phyloP scores from a whole-genome alignment of 2,329 filamentous ascomycete genomes.

The Hirsutella thompsonii region DNA sequence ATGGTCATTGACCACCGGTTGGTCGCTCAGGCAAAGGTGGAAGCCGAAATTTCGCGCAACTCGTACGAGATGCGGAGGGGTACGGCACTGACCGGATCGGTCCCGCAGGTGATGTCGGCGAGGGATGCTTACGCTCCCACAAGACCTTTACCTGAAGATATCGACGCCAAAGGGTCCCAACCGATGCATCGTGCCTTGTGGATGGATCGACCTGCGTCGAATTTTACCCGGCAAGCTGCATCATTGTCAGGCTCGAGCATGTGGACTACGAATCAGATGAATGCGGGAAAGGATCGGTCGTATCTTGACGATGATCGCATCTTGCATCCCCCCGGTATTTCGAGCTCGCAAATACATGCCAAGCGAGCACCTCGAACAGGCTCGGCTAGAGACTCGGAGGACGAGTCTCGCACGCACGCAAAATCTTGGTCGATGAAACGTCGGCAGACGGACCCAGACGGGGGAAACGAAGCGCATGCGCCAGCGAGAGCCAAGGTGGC shows the following conservation, averaged over 20 bases:
- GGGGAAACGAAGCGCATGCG: background rate
- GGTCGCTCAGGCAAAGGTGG: conserved; percentile 36
- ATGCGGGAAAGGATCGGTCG: no score
- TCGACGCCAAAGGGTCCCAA: background rate
- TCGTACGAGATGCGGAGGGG: conserved; percentile 1
- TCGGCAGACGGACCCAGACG: background rate
- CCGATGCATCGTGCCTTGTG: no score
- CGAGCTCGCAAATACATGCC: no score
- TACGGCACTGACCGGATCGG: background rate
- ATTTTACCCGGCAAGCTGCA: background rate
- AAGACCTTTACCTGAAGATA: background rate
- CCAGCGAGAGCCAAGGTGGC: background rate
- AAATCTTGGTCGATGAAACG: background rate
- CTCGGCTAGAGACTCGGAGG: no score
- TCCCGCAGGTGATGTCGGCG: background rate
- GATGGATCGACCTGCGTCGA: no score
- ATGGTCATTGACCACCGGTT: conserved; percentile 53
- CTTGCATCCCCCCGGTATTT: no score
- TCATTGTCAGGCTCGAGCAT: background rate
- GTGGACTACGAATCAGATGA: no score
- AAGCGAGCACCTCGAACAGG: no score
- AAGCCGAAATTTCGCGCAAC: conserved; percentile 19
- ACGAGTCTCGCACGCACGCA: no score
- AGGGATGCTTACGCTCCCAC: background rate
- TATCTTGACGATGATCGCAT: no score